A percentile compares a stretch with the other conserved stretches of the same genome.
These are phyloP conservation scores for Trichomonas gallinae DNA, from an alignment of 208 protist species.

Conservation along the genomic window DNA sequence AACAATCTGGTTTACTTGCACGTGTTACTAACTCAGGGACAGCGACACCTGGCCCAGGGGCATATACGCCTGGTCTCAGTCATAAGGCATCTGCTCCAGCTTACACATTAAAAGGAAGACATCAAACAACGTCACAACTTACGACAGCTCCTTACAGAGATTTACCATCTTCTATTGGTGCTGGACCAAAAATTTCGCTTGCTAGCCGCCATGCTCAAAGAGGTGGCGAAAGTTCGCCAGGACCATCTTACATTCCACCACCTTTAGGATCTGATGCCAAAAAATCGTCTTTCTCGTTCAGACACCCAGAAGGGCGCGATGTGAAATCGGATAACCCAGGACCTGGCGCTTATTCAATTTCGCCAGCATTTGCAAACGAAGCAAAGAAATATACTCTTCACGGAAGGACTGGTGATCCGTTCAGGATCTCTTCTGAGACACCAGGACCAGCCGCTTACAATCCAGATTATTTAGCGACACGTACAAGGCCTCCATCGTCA, in stretches of 20 bases:
- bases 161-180: background rate
- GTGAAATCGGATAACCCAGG: background rate
- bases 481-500: background rate
- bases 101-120: background rate
- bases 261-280: background rate
- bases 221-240: background rate
- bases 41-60: background rate
- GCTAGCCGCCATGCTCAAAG: background rate
- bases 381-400: background rate
- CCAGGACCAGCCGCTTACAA: background rate
- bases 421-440: background rate
- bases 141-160: background rate
- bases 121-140: background rate
- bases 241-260: background rate
- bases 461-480: background rate
- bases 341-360: background rate
- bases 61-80: background rate
- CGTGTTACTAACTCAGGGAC: background rate
- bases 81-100: background rate
- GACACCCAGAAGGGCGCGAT: background rate
- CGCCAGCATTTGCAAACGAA: background rate
- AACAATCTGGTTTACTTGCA: background rate
- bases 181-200: background rate
- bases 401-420: background rate
- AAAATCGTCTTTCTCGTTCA: background rate